These are phyloP conservation scores for Sphaerulina vaccinii DNA, from an alignment of 2,329 filamentous ascomycete species.

Conservation along the genomic window DNA sequence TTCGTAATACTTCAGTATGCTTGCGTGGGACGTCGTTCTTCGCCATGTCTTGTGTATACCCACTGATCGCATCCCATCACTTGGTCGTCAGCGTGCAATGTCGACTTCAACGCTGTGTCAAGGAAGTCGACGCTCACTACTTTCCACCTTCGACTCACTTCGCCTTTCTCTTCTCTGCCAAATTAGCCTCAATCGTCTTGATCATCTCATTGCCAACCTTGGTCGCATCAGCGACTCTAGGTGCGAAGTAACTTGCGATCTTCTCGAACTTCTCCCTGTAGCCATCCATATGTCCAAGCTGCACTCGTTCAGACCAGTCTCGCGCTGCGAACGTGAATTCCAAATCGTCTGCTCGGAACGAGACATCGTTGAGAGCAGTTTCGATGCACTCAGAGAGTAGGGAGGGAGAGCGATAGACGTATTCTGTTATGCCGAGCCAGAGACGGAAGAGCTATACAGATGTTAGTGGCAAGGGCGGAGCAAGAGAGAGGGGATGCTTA, in stretches of 20 bases:
- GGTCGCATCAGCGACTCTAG: slow-evolving; percentile 82
- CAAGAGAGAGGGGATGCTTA: slow-evolving; percentile 39
- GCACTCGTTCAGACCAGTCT: slow-evolving; percentile 93
- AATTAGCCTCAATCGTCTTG: slow-evolving; percentile 85
- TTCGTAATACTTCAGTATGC: too few species aligned
- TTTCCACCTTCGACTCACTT: too few species aligned
- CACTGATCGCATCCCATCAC: too few species aligned
- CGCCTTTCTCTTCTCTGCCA: slow-evolving; percentile 35
- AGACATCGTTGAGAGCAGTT: slow-evolving; percentile 84
- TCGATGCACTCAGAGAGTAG: slow-evolving; percentile 77
- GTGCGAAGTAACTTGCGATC: slow-evolving; percentile 89
- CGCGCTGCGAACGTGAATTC: slow-evolving; percentile 97
- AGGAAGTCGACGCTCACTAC: too few species aligned
- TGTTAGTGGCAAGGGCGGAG: background rate
- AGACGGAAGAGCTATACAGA: slow-evolving; percentile 74
- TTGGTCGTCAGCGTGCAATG: too few species aligned
- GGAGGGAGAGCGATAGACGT: slow-evolving; percentile 79
- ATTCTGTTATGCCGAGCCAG: slow-evolving; percentile 95
- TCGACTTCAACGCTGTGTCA: too few species aligned
- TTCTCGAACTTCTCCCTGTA: slow-evolving; percentile 89
- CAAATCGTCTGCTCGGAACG: slow-evolving; percentile 90
- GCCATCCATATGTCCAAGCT: slow-evolving; percentile 85
- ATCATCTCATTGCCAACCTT: slow-evolving; percentile 96
- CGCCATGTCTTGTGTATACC: too few species aligned
- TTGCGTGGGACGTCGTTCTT: too few species aligned